phyloP scores from a whole-genome alignment of 1,284 basidiomycete genomes.

The Trichosporon sp. region DNA sequence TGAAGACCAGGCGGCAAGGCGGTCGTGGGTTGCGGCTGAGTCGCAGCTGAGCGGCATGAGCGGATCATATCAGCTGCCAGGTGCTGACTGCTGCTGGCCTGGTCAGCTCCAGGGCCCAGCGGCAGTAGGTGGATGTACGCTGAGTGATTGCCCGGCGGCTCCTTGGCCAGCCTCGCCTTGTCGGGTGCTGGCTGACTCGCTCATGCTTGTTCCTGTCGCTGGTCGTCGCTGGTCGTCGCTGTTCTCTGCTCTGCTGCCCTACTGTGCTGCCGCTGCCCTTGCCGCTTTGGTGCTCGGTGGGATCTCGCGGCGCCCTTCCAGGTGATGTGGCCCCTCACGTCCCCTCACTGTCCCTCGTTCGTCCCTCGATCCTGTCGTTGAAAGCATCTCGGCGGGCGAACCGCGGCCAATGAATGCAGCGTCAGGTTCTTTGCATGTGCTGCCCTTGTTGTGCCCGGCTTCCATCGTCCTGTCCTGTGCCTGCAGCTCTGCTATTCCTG shows the following conservation, averaged over 20 bases:
- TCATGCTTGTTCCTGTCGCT: background rate
- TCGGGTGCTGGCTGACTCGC: slow-evolving; percentile 1
- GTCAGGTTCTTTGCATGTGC: background rate
- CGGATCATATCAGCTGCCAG: slow-evolving; percentile 8
- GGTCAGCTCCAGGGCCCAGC: background rate
- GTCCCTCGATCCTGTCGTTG: background rate
- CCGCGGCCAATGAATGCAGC: slow-evolving; percentile 1
- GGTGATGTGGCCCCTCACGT: slow-evolving; percentile 5
- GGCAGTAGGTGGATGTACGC: slow-evolving; percentile 8
- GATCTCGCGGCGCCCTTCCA: slow-evolving; percentile 6
- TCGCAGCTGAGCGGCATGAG: slow-evolving; percentile 1
- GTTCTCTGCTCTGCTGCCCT: background rate
- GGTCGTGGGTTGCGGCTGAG: slow-evolving; percentile 3
- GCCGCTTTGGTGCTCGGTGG: slow-evolving; percentile 6
- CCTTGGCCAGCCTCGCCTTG: background rate
- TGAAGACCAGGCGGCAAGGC: background rate
- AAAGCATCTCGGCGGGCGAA: background rate
- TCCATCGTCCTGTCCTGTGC: slow-evolving; percentile 3
- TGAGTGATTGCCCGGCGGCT: slow-evolving; percentile 7
- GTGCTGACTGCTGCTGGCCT: background rate
- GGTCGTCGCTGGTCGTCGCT: background rate
- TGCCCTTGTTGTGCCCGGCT: background rate
- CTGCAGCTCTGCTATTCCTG: background rate
- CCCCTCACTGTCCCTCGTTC: background rate
- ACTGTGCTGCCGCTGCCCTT: background rate